These are phyloP conservation scores for Lactarius trivialis DNA, from an alignment of 768 basidiomycete genomes.

Conservation along the genomic window DNA sequence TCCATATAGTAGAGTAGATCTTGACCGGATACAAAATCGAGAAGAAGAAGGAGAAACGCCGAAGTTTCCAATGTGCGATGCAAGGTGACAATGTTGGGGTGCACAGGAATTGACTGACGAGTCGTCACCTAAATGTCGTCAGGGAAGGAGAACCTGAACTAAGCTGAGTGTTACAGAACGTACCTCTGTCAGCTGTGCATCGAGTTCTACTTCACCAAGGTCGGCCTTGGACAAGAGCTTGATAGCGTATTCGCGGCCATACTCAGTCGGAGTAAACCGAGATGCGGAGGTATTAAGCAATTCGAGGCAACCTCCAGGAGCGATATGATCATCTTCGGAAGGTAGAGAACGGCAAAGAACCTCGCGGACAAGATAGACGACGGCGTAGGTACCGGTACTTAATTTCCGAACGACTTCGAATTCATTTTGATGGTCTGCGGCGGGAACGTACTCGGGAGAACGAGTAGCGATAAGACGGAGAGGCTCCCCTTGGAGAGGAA, in stretches of 20 bases:
- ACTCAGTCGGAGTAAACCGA: slow-evolving; percentile 35
- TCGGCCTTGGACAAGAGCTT: too few relatives aligned
- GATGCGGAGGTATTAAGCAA: slow-evolving; percentile 28
- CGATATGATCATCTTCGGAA: slow-evolving; percentile 39
- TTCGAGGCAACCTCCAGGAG: slow-evolving; percentile 39
- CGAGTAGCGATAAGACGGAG: too few relatives aligned
- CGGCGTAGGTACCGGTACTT: slow-evolving; percentile 87
- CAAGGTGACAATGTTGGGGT: slow-evolving; percentile 92
- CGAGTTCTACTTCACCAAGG: too few relatives aligned
- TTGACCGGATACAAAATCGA: slow-evolving; percentile 95
- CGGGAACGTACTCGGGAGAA: too few relatives aligned
- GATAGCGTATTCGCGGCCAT: too few relatives aligned
- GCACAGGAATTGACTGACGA: slow-evolving; percentile 78
- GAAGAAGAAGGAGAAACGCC: slow-evolving; percentile 83
- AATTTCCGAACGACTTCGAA: slow-evolving; percentile 83
- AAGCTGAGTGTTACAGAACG: too few relatives aligned
- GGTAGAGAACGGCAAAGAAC: slow-evolving; percentile 37
- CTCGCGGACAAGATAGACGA: slow-evolving; percentile 91
- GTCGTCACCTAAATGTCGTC: too few relatives aligned
- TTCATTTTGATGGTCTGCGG: slow-evolving; percentile 40
- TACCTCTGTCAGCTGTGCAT: too few relatives aligned
- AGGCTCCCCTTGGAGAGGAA: slow-evolving; percentile 41
- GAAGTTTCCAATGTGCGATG: slow-evolving; percentile 89
- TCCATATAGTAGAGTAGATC: slow-evolving; percentile 98
- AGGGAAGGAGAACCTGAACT: too few relatives aligned